These are phyloP conservation scores for Sugiyamaella americana DNA, from an alignment of 805 yeast genomes.

Conservation along the genomic window DNA sequence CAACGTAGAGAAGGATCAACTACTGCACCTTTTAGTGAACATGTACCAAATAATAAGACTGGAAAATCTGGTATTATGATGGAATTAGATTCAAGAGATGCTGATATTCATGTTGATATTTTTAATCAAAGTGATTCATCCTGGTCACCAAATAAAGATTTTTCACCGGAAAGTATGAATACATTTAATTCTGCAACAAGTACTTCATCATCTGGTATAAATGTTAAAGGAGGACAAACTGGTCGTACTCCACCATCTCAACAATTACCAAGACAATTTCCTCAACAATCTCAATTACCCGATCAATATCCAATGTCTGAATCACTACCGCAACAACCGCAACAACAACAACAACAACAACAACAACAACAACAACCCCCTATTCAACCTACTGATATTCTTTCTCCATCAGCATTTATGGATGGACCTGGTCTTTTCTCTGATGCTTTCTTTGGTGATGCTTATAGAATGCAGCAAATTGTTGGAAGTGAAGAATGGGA, in stretches of 20 bases:
- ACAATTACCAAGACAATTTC: background rate
- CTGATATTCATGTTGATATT: slow-evolving; percentile 9
- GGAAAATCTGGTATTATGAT: slow-evolving; percentile 7
- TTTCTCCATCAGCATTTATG: background rate
- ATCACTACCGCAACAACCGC: background rate
- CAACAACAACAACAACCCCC: background rate
- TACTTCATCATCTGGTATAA: background rate
- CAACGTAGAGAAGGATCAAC: background rate
- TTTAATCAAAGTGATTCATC: slow-evolving; percentile 3
- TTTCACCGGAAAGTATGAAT: slow-evolving; percentile 13
- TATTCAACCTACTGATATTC: background rate
- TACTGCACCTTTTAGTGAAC: background rate
- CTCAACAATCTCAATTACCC: no score
- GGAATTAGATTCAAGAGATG: slow-evolving; percentile 18
- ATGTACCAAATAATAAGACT: background rate
- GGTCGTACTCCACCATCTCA: background rate
- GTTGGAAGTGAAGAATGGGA: slow-evolving; percentile 24
- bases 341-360: background rate
- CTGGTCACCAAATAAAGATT: slow-evolving; percentile 4
- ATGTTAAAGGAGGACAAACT: background rate
- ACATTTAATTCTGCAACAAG: slow-evolving; percentile 1
- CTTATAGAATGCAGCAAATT: slow-evolving; percentile 13
- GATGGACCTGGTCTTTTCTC: slow-evolving; percentile 1
- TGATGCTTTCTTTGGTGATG: slow-evolving; percentile 15
- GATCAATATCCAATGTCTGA: background rate